Conservation (phyloP, 139 green algal genomes). For the Coelastrella sp. region DNA sequence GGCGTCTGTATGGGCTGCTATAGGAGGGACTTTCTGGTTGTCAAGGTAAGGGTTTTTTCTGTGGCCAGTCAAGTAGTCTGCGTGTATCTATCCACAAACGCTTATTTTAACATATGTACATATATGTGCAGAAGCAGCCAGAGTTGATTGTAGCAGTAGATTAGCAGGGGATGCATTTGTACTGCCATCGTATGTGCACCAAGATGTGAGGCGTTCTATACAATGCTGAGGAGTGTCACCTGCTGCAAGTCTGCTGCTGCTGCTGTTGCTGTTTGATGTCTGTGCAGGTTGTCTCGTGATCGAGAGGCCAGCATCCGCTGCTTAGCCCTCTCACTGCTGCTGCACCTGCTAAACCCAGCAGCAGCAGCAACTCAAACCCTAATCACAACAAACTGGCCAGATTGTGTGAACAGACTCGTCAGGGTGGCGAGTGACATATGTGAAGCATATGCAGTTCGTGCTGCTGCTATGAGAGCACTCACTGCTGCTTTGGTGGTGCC, state of each 20-base stretch:
- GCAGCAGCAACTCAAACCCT: not conserved
- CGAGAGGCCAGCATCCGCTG: slow-evolving; percentile 27
- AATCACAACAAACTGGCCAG: slow-evolving; percentile 57
- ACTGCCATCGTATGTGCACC: no score
- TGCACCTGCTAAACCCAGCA: not conserved
- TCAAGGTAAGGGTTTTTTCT: not conserved
- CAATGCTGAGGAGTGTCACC: not conserved
- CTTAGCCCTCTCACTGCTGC: not conserved
- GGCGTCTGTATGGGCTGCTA: not conserved
- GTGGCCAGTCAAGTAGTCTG: not conserved
- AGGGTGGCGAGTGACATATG: slow-evolving; percentile 29
- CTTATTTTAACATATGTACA: no score
- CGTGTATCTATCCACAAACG: not conserved
- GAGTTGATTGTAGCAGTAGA: no score
- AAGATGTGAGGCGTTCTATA: no score
- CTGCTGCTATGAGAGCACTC: slow-evolving; percentile 57
- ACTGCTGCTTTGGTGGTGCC: slow-evolving; percentile 35
- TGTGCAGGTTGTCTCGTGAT: slow-evolving; percentile 42
- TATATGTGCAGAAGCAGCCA: no score
- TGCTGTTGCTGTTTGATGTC: no score
- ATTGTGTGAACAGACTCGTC: slow-evolving; percentile 45
- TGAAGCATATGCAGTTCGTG: slow-evolving; percentile 49
- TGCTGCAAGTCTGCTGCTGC: not conserved
- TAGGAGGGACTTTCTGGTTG: not conserved
- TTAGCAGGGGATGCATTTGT: no score